Percentiles rank a stretch among this genome's conserved stretches.
These are phyloP conservation scores for Lactarius psammicola DNA, from an alignment of 768 basidiomycete genomes.

Conservation along the genomic window DNA sequence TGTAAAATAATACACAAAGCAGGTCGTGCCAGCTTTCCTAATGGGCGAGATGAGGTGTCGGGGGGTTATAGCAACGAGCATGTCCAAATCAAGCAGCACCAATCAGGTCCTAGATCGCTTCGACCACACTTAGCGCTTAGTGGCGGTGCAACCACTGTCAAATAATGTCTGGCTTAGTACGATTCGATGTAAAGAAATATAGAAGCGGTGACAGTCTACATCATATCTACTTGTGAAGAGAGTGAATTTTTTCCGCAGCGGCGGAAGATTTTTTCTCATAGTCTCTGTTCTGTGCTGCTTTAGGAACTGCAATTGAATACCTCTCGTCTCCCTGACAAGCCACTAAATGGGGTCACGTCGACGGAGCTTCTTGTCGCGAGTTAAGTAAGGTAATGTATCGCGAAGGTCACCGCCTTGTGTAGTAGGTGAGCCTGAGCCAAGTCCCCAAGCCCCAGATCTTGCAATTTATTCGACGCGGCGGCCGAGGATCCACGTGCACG, in stretches of 20 bases:
- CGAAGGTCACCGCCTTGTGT: background rate
- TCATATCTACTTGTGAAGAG: background rate
- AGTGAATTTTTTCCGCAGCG: background rate
- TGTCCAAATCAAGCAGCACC: conserved; percentile 10
- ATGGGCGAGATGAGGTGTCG: conserved; percentile 12
- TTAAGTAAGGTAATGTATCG: background rate
- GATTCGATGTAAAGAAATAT: background rate
- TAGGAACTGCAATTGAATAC: background rate
- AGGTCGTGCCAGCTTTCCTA: conserved; percentile 8
- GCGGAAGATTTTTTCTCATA: background rate
- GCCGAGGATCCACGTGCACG: conserved; percentile 8
- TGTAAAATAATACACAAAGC: conserved; percentile 5
- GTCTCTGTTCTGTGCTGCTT: background rate
- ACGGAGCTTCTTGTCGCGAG: conserved; percentile 4
- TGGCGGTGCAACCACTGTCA: conserved; percentile 23
- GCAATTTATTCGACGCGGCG: conserved; percentile 1
- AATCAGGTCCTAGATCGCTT: conserved; percentile 14
- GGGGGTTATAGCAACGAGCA: conserved; percentile 26
- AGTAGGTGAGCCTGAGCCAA: background rate
- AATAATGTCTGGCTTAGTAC: background rate
- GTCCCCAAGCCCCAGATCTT: conserved; percentile 1
- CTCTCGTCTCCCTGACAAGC: conserved; percentile 20
- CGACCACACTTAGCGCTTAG: conserved; percentile 11
- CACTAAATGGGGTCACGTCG: conserved; percentile 5
- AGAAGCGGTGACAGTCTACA: background rate